Percentiles rank a stretch among this genome's conserved stretches.
phyloP scores from a whole-genome alignment of 768 basidiomycete species.

The Lentinula aciculospora region DNA sequence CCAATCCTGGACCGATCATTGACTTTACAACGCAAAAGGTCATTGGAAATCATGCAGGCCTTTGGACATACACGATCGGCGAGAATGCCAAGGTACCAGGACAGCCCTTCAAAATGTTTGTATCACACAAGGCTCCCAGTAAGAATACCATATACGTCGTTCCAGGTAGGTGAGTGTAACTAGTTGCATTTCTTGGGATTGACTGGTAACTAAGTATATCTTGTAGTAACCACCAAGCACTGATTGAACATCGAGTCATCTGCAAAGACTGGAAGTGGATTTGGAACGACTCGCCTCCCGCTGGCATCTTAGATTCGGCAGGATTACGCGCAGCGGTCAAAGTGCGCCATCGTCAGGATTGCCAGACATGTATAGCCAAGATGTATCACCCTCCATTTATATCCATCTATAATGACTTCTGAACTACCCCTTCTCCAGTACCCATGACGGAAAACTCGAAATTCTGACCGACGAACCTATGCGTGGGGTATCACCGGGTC shows the following conservation, averaged over 20 bases:
- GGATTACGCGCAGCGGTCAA: conserved; percentile 52
- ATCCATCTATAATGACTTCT: conserved; percentile 10
- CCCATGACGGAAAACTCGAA: conserved; percentile 22
- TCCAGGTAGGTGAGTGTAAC: conserved; percentile 55
- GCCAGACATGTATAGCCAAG: conserved; percentile 46
- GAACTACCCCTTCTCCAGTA: too few relatives aligned
- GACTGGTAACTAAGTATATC: neutral
- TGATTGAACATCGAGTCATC: conserved; percentile 24
- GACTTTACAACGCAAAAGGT: conserved; percentile 47
- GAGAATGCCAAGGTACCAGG: conserved; percentile 70
- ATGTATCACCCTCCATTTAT: conserved; percentile 29
- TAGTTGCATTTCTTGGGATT: neutral
- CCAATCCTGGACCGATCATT: conserved; percentile 66
- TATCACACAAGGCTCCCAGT: conserved; percentile 60
- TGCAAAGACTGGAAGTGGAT: conserved; percentile 66
- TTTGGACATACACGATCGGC: conserved; percentile 86
- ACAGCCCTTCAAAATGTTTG: conserved; percentile 57
- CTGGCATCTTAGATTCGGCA: conserved; percentile 27
- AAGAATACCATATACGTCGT: conserved; percentile 73
- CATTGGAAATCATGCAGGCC: conserved; percentile 61
- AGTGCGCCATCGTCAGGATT: conserved; percentile 65
- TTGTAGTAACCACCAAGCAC: conserved; percentile 52
- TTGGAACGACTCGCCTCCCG: conserved; percentile 57
- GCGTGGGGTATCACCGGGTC: conserved; percentile 71
- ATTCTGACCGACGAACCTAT: conserved; percentile 56